These are phyloP conservation scores for Centaurea solstitialis DNA, from an alignment of 129 eudicot genomes.

Conservation along the genomic window DNA sequence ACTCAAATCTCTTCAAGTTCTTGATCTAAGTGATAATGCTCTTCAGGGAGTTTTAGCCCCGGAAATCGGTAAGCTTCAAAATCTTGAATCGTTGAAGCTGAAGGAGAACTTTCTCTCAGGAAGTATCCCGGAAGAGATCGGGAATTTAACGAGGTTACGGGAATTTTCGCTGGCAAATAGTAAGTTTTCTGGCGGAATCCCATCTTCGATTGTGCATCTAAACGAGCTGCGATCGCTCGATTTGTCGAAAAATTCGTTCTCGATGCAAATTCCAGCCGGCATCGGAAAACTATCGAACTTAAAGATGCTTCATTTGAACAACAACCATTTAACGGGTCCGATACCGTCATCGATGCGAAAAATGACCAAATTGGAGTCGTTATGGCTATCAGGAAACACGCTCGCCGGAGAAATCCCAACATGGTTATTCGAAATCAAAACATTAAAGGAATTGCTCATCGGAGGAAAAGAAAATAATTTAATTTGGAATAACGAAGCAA, in stretches of 20 bases:
- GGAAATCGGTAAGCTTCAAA: conserved; percentile 38
- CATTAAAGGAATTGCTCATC: conserved; percentile 21
- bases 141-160: conserved; percentile 37
- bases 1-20: conserved; percentile 30
- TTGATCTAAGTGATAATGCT: conserved; percentile 45
- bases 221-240: conserved; percentile 32
- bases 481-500: conserved; percentile 41
- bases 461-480: conserved; percentile 32
- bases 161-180: conserved; percentile 28
- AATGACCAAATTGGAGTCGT: conserved; percentile 29
- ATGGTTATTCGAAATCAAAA: conserved; percentile 37
- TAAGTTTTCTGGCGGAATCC: conserved; percentile 39
- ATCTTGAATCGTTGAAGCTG: neutral
- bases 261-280: conserved; percentile 32
- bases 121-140: conserved; percentile 36
- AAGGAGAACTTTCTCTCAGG: conserved; percentile 34
- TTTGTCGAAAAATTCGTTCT: conserved; percentile 30
- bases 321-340: conserved; percentile 36
- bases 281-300: conserved; percentile 42
- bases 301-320: conserved; percentile 35
- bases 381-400: conserved; percentile 30
- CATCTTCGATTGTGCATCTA: conserved; percentile 26
- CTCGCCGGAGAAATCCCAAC: conserved; percentile 45
- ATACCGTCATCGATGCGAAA: conserved; percentile 40
- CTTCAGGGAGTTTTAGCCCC: conserved; percentile 36